Percentiles rank a stretch among this genome's conserved stretches.
Conservation (phyloP, 331 rosid species). For the Spiraea crenata region DNA sequence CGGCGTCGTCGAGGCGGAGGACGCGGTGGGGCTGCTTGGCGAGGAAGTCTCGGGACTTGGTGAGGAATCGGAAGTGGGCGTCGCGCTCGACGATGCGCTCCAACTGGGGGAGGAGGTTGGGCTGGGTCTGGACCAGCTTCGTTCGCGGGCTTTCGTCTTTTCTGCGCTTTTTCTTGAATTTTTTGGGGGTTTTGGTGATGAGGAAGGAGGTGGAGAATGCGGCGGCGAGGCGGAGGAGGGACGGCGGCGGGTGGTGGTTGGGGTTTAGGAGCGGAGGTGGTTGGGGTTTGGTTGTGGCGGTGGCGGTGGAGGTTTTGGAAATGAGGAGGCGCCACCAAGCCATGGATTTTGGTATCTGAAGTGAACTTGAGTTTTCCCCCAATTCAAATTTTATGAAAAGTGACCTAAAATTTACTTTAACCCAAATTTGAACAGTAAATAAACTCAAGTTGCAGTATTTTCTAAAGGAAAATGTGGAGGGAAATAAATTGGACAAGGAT, state of each 20-base stretch:
- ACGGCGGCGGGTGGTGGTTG: constrained; percentile 1
- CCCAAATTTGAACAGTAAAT: too few relatives aligned
- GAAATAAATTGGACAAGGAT: too few relatives aligned
- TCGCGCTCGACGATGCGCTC: constrained; percentile 61
- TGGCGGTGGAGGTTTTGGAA: neutral
- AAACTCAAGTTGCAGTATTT: too few relatives aligned
- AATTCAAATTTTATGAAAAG: too few relatives aligned
- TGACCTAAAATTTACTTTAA: neutral
- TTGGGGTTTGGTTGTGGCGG: constrained; percentile 8
- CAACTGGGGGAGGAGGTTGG: constrained; percentile 46
- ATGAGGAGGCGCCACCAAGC: constrained; percentile 40
- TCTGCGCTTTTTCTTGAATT: constrained; percentile 50
- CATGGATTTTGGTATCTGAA: constrained; percentile 31
- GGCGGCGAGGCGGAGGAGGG: too few relatives aligned
- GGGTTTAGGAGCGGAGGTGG: constrained; percentile 18
- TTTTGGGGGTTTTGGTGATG: constrained; percentile 71
- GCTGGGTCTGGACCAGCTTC: constrained; percentile 55
- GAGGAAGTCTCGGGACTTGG: constrained; percentile 55
- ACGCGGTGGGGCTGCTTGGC: constrained; percentile 72
- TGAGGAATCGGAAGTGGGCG: constrained; percentile 41
- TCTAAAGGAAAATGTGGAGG: neutral
- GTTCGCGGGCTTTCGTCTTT: constrained; percentile 60
- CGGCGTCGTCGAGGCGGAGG: constrained; percentile 87
- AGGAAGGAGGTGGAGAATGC: constrained; percentile 78
- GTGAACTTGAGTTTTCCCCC: neutral